Evolutionary conservation across 2,329 filamentous ascomycete species (phyloP).

Genomic region (Pseudocercospora ulei): DNA sequence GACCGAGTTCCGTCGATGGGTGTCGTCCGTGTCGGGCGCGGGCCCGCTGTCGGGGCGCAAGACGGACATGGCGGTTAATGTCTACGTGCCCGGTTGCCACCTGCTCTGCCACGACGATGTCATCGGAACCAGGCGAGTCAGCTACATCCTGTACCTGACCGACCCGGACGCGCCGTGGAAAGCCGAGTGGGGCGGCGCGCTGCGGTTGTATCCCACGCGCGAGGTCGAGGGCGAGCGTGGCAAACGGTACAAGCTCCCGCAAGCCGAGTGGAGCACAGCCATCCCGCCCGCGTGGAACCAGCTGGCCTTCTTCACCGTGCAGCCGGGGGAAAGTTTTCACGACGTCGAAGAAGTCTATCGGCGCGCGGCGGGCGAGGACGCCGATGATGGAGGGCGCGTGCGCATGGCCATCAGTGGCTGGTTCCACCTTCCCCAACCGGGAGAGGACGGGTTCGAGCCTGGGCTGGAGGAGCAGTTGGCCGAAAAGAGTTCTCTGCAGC

Average conservation of each 20-base stretch:
- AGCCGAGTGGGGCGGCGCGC: slow-evolving; percentile 80
- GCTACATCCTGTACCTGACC: slow-evolving; percentile 92
- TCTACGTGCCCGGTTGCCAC: slow-evolving; percentile 94
- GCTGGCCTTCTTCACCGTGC: slow-evolving; percentile 93
- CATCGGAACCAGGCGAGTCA: slow-evolving; percentile 89
- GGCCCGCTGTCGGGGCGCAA: slow-evolving; percentile 83
- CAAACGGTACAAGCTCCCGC: slow-evolving; percentile 66
- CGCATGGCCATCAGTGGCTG: slow-evolving; percentile 98
- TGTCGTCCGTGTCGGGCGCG: slow-evolving; percentile 74
- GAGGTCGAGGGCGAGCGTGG: slow-evolving; percentile 54
- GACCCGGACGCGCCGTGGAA: slow-evolving; percentile 88
- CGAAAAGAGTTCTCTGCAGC: slow-evolving; percentile 81
- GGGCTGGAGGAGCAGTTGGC: slow-evolving; percentile 82
- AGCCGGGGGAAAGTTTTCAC: slow-evolving; percentile 97
- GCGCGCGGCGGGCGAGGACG: slow-evolving; percentile 48
- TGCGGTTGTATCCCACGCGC: slow-evolving; percentile 71
- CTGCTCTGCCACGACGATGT: slow-evolving; percentile 96
- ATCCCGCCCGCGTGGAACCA: slow-evolving; percentile 97
- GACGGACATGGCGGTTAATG: slow-evolving; percentile 98
- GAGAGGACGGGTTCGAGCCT: slow-evolving; percentile 81
- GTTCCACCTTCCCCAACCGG: slow-evolving; percentile 95
- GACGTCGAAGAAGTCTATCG: slow-evolving; percentile 97
- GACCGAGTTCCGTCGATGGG: slow-evolving; percentile 74
- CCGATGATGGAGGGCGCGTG: slow-evolving; percentile 63
- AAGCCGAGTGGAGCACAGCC: slow-evolving; percentile 64